A percentile compares a stretch with the other conserved stretches of the same genome.
These are phyloP conservation scores for Chrysanthemum lavandulifolium DNA, from an alignment of 129 eudicot genomes.

Conservation along the genomic window DNA sequence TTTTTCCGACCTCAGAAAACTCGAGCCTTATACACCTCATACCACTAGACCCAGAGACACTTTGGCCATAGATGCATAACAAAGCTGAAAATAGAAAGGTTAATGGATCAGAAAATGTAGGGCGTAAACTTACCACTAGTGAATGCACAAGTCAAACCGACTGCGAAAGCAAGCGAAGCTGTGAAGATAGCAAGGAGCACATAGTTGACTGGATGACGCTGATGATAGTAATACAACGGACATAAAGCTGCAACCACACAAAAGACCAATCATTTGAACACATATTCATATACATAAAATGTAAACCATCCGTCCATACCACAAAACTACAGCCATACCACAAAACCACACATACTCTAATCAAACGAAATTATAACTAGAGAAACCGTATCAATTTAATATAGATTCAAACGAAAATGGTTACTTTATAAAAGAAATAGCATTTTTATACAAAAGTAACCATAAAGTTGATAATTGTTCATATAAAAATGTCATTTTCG, in stretches of 20 bases:
- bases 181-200: constrained; percentile 72
- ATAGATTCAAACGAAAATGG: not conserved
- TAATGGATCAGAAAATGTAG: not conserved
- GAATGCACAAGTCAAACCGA: constrained; percentile 77
- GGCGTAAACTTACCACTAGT: constrained; percentile 53
- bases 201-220: constrained; percentile 73
- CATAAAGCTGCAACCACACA: constrained; percentile 48
- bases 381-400: not conserved
- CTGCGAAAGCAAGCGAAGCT: constrained; percentile 48
- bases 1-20: no score
- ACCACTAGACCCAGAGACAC: no score
- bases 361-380: constrained; percentile 20
- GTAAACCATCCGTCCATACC: not conserved
- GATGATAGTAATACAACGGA: constrained; percentile 70
- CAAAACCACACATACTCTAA: not conserved
- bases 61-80: not conserved
- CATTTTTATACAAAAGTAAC: no score
- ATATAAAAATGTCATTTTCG: no score
- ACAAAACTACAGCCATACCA: not conserved
- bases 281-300: not conserved
- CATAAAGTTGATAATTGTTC: no score
- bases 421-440: no score
- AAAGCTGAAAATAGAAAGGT: no score
- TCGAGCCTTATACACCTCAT: no score
- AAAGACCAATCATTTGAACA: no score